These are phyloP conservation scores for Persicaria maculosa DNA, from an alignment of 148 eudicot genomes.

Conservation along the genomic window DNA sequence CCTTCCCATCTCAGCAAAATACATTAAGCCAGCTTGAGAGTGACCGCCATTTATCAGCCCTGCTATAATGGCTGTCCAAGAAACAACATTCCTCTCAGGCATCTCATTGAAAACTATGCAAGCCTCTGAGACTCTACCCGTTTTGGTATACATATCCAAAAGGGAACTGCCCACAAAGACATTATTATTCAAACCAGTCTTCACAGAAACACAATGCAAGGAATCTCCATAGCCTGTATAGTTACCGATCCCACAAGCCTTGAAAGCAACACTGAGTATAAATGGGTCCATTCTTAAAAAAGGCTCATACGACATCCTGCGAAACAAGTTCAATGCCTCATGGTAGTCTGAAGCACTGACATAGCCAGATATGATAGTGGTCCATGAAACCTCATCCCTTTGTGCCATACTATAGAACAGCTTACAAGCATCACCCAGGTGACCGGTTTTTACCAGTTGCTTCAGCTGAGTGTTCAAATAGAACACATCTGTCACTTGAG, in stretches of 20 bases:
- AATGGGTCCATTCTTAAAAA: slow-evolving; percentile 45
- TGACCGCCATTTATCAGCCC: slow-evolving; percentile 72
- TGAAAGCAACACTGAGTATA: slow-evolving; percentile 60
- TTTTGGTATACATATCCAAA: slow-evolving; percentile 79
- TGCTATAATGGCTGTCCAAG: slow-evolving; percentile 85
- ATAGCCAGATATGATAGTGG: slow-evolving; percentile 69
- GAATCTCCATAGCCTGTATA: slow-evolving; percentile 38
- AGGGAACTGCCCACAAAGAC: slow-evolving; percentile 85
- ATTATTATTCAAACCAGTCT: slow-evolving; percentile 53
- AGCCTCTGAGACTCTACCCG: slow-evolving; percentile 43
- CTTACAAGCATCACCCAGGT: slow-evolving; percentile 48
- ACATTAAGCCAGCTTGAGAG: slow-evolving; percentile 45
- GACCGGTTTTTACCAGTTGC: slow-evolving; percentile 38
- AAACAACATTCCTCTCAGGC: slow-evolving; percentile 80
- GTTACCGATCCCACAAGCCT: slow-evolving; percentile 57
- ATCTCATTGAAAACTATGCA: slow-evolving; percentile 70
- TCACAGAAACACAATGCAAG: slow-evolving; percentile 53
- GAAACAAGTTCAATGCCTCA: slow-evolving; percentile 60
- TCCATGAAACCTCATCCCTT: slow-evolving; percentile 72
- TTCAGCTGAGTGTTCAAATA: slow-evolving; percentile 39
- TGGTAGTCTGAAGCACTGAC: slow-evolving; percentile 33
- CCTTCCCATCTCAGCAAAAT: slow-evolving; percentile 61
- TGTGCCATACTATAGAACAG: slow-evolving; percentile 61
- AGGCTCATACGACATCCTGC: slow-evolving; percentile 49
- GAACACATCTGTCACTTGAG: slow-evolving; percentile 24